phyloP scores from a whole-genome alignment of 2,329 filamentous ascomycete species.

The Exophiala calicioides region DNA sequence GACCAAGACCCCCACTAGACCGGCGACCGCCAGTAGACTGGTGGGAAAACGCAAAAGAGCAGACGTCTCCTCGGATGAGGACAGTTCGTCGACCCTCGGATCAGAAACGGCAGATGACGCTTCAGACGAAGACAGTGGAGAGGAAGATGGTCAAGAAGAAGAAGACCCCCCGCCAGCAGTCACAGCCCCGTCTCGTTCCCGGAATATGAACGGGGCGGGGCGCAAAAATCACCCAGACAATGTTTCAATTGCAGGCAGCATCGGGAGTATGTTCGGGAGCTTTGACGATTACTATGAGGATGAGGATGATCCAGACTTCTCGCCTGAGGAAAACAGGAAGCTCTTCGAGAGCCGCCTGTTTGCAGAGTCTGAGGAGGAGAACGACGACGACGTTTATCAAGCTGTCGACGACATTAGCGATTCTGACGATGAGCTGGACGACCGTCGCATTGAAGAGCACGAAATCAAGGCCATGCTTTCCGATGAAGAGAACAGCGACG shows the following conservation, averaged over 20 bases:
- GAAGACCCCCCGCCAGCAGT: slow-evolving; percentile 45
- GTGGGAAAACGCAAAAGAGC: slow-evolving; percentile 20
- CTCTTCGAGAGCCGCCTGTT: slow-evolving; percentile 29
- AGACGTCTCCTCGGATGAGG: slow-evolving; percentile 13
- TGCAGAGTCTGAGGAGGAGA: slow-evolving; percentile 36
- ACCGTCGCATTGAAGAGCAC: slow-evolving; percentile 58
- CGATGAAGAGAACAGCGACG: slow-evolving; percentile 37
- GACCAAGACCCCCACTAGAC: slow-evolving; percentile 10
- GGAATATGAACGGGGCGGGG: slow-evolving; percentile 44
- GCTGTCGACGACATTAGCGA: slow-evolving; percentile 79
- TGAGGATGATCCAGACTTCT: slow-evolving; percentile 21
- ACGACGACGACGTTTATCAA: slow-evolving; percentile 57
- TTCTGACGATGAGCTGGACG: slow-evolving; percentile 76
- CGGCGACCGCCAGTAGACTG: slow-evolving; percentile 12
- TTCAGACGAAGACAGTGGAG: slow-evolving; percentile 33
- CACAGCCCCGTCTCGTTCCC: slow-evolving; percentile 46
- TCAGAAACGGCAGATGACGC: slow-evolving; percentile 28
- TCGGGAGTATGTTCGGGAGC: slow-evolving; percentile 26
- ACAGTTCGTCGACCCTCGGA: slow-evolving; percentile 17
- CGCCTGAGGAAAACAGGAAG: slow-evolving; percentile 26
- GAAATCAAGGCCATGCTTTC: slow-evolving; percentile 30
- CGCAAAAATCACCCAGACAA: slow-evolving; percentile 33
- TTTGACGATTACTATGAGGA: slow-evolving; percentile 22
- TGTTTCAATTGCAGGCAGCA: slow-evolving; percentile 22
- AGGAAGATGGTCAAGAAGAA: slow-evolving; percentile 44